Percentiles rank a stretch among this genome's conserved stretches.
Conservation (phyloP, 495 filamentous ascomycete genomes). For the Elasticomyces elasticus region DNA sequence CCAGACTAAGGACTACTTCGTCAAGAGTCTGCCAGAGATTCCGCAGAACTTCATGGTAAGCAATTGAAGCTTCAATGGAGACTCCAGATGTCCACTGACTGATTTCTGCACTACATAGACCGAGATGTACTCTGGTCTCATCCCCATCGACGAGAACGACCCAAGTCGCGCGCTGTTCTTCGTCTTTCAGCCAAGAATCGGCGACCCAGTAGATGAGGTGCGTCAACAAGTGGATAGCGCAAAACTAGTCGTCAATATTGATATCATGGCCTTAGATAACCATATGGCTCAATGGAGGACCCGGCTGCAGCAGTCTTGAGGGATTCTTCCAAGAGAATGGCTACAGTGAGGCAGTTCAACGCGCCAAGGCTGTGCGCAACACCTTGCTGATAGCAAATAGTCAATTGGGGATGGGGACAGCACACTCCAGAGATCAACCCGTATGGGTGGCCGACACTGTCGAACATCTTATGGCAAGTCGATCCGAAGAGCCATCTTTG, state of each 20-base stretch:
- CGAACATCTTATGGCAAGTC: slow-evolving; percentile 65
- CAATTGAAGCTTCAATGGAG: too few species aligned
- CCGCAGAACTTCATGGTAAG: slow-evolving; percentile 9
- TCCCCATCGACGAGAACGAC: slow-evolving; percentile 24
- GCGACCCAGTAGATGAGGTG: slow-evolving; percentile 16
- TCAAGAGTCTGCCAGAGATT: slow-evolving; percentile 16
- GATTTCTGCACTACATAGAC: too few species aligned
- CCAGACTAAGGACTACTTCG: neutral
- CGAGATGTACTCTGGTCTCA: slow-evolving; percentile 25
- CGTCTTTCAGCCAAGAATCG: slow-evolving; percentile 18
- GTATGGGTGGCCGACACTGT: slow-evolving; percentile 49
- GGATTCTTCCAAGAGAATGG: slow-evolving; percentile 33
- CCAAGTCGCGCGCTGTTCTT: slow-evolving; percentile 41
- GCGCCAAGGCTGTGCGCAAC: too few species aligned
- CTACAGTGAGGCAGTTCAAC: too few species aligned
- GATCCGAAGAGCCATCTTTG: too few species aligned
- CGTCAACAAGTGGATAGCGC: neutral
- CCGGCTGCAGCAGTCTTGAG: slow-evolving; percentile 29
- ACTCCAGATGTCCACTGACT: too few species aligned
- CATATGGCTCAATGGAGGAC: slow-evolving; percentile 25
- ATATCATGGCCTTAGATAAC: neutral
- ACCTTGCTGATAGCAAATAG: too few species aligned
- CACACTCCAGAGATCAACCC: slow-evolving; percentile 49
- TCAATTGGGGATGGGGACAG: slow-evolving; percentile 17
- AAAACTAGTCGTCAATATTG: neutral